phyloP scores from a whole-genome alignment of 1,284 basidiomycete genomes.

The Cutaneotrichosporon cavernicola region DNA sequence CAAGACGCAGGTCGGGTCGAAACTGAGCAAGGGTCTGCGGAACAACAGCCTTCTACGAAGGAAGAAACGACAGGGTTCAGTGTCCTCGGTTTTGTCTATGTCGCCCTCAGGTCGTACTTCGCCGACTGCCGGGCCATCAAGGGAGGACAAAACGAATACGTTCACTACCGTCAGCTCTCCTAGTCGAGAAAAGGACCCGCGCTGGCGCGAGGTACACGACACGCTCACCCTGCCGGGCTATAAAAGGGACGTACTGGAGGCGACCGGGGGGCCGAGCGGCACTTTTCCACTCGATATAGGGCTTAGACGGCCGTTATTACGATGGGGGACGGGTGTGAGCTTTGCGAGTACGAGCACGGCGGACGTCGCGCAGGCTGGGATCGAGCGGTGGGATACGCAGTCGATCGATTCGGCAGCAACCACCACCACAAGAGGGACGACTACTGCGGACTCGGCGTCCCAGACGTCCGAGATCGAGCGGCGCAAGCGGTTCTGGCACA shows the following conservation, averaged over 20 bases:
- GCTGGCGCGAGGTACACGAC: not conserved
- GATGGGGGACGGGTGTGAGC: not conserved
- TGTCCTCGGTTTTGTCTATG: not conserved
- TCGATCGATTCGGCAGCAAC: not conserved
- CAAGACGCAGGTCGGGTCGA: not conserved
- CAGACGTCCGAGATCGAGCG: not conserved
- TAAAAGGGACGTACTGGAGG: not conserved
- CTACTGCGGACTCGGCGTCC: not conserved
- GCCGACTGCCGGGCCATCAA: not conserved
- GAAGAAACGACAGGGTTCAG: not conserved
- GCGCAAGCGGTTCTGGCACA: not conserved
- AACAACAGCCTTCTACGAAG: not conserved
- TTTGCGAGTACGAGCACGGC: constrained; percentile 6
- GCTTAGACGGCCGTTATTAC: not conserved
- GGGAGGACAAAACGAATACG: not conserved
- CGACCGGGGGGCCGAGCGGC: not conserved
- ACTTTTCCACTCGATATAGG: not conserved
- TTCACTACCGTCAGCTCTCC: not conserved
- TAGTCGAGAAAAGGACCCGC: constrained; percentile 33
- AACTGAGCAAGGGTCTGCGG: not conserved
- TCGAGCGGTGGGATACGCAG: constrained; percentile 6
- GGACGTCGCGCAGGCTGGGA: constrained; percentile 9
- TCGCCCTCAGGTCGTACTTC: not conserved
- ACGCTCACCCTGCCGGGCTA: not conserved
- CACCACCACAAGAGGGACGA: not conserved